phyloP scores from a whole-genome alignment of 495 filamentous ascomycete genomes.

The Friedmanniomyces simplex region DNA sequence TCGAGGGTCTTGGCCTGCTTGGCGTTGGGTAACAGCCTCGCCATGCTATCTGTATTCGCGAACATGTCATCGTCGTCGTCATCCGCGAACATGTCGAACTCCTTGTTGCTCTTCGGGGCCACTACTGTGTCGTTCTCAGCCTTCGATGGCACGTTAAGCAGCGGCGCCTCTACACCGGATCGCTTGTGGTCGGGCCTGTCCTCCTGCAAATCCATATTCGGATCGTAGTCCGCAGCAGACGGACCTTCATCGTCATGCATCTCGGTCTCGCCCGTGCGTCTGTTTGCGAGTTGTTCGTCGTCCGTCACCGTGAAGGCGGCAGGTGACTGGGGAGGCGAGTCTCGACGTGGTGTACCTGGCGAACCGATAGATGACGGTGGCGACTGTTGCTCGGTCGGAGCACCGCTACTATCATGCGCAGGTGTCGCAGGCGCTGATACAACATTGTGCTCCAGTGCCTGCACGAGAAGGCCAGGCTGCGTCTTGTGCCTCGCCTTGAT shows the following conservation, averaged over 20 bases:
- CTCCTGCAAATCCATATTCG: conserved; percentile 83
- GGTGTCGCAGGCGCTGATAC: conserved; percentile 11
- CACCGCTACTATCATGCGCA: conserved; percentile 9
- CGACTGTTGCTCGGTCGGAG: conserved; percentile 13
- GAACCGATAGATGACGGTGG: conserved; percentile 26
- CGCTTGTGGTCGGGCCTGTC: conserved; percentile 64
- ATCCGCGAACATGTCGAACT: conserved; percentile 95
- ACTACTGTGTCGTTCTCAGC: not conserved
- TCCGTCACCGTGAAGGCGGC: conserved; percentile 45
- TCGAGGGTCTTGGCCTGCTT: conserved; percentile 55
- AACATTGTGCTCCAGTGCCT: conserved; percentile 39
- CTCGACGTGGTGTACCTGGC: conserved; percentile 39
- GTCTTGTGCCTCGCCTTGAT: conserved; percentile 74
- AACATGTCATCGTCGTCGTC: conserved; percentile 87
- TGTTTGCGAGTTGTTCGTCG: conserved; percentile 57
- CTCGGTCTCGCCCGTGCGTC: conserved; percentile 19
- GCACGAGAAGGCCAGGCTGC: conserved; percentile 60
- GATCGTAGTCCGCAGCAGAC: conserved; percentile 94
- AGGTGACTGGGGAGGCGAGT: conserved; percentile 40
- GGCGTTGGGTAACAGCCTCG: conserved; percentile 33
- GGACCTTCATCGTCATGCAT: conserved; percentile 59
- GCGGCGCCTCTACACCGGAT: conserved; percentile 34
- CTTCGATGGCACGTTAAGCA: not conserved
- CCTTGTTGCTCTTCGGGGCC: conserved; percentile 34
- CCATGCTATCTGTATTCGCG: conserved; percentile 48